phyloP scores from a whole-genome alignment of 106 monocot genomes.

The Acorus gramineus region DNA sequence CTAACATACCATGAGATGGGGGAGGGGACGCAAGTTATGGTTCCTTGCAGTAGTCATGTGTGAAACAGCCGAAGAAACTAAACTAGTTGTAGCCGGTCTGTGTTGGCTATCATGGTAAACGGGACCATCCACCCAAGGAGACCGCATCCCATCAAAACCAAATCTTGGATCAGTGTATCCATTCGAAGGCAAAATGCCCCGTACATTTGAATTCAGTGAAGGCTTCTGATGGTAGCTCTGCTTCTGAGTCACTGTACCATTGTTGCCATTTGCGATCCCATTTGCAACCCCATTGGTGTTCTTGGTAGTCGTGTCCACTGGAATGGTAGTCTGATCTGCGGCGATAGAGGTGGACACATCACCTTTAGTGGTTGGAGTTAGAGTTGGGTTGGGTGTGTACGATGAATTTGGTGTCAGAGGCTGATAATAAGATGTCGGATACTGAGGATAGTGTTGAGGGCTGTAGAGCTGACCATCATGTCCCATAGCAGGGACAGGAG shows the following conservation, averaged over 20 bases:
- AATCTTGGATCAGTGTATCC: constrained; percentile 48
- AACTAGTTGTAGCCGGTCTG: constrained; percentile 18
- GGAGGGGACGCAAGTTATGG: constrained; percentile 31
- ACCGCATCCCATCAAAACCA: constrained; percentile 38
- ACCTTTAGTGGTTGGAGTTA: constrained; percentile 15
- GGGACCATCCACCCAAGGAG: constrained; percentile 51
- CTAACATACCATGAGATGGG: constrained; percentile 53
- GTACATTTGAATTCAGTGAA: constrained; percentile 25
- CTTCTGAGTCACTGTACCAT: constrained; percentile 12
- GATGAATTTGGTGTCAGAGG: constrained; percentile 21
- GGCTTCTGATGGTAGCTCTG: constrained; percentile 39
- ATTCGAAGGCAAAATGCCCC: constrained; percentile 31
- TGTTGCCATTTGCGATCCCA: constrained; percentile 34
- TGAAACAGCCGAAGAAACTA: constrained; percentile 19
- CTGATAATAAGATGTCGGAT: constrained; percentile 49
- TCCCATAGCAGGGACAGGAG: constrained; percentile 55
- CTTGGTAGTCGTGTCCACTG: constrained; percentile 32
- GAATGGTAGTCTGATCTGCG: constrained; percentile 20
- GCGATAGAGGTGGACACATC: constrained; percentile 21
- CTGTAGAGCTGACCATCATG: constrained; percentile 78
- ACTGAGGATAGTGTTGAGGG: constrained; percentile 73
- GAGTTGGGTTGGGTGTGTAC: constrained; percentile 20
- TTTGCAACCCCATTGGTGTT: constrained; percentile 28
- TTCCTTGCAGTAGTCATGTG: constrained; percentile 28
- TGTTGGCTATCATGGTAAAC: constrained; percentile 35